Conservation (phyloP, 495 filamentous ascomycete genomes). For the Penicillium roqueforti region DNA sequence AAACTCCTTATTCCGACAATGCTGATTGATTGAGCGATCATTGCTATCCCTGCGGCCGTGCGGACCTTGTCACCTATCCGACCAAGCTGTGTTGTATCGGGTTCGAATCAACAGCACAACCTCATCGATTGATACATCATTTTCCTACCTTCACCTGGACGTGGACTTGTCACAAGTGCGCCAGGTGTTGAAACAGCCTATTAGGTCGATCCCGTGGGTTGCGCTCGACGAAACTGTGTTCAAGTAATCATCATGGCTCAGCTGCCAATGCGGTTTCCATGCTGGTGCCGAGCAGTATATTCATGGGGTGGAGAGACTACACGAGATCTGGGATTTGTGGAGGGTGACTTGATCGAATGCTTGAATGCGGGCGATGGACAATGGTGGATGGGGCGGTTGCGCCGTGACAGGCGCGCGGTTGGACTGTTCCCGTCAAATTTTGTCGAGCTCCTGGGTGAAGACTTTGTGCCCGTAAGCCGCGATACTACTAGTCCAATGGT, state of each 20-base stretch:
- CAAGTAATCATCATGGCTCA: constrained; percentile 49
- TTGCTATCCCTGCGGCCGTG: constrained; percentile 18
- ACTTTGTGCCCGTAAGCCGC: constrained; percentile 74
- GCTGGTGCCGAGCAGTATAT: constrained; percentile 92
- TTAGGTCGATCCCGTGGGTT: neutral
- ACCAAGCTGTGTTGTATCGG: constrained; percentile 4
- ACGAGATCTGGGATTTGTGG: constrained; percentile 90
- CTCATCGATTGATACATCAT: neutral
- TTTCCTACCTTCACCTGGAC: neutral
- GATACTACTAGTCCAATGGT: constrained; percentile 68
- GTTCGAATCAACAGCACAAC: constrained; percentile 1
- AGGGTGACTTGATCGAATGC: constrained; percentile 97
- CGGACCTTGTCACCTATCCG: constrained; percentile 15
- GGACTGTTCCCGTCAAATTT: constrained; percentile 97
- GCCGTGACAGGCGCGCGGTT: constrained; percentile 79
- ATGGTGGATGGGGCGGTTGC: constrained; percentile 95
- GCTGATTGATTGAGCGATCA: constrained; percentile 12
- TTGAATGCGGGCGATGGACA: constrained; percentile 95
- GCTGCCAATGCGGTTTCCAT: constrained; percentile 83
- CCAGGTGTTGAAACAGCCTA: neutral
- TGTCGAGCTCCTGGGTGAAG: constrained; percentile 80
- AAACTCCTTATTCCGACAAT: constrained; percentile 8
- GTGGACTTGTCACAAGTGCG: neutral
- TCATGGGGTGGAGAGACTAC: constrained; percentile 98
- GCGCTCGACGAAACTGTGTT: constrained; percentile 1